These are phyloP conservation scores for Kwoniella botswanensis DNA, from an alignment of 768 basidiomycete genomes.

Conservation along the genomic window DNA sequence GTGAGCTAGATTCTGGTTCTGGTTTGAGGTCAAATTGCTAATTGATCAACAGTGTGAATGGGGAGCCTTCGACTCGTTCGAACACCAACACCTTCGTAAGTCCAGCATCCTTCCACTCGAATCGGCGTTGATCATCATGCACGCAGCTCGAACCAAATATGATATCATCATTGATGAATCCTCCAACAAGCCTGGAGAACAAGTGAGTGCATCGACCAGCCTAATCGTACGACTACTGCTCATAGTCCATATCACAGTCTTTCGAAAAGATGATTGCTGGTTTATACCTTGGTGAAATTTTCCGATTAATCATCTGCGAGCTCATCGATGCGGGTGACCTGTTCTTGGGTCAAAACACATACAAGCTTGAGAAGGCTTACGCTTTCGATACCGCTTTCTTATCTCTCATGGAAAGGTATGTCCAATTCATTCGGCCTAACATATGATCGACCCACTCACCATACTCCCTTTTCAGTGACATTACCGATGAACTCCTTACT, in stretches of 20 bases:
- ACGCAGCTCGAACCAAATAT: conserved; percentile 79
- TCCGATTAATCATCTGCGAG: conserved; percentile 92
- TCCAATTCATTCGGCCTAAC: not conserved
- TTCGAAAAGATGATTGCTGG: conserved; percentile 91
- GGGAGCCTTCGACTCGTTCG: conserved; percentile 97
- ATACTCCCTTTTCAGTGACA: conserved; percentile 66
- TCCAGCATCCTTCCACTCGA: not conserved
- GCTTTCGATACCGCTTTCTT: conserved; percentile 95
- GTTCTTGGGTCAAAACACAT: conserved; percentile 97
- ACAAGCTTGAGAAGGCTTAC: conserved; percentile 93
- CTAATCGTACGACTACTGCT: not conserved
- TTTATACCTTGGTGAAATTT: conserved; percentile 92
- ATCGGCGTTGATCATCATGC: not conserved
- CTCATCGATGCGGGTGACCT: conserved; percentile 95
- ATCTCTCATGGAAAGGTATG: conserved; percentile 91
- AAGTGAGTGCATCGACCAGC: conserved; percentile 62
- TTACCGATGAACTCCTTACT: conserved; percentile 95
- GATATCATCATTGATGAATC: conserved; percentile 88
- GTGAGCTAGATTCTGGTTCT: conserved; percentile 67
- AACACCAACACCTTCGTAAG: conserved; percentile 82
- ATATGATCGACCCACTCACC: no score
- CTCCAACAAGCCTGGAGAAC: conserved; percentile 96
- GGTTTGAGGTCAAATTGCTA: conserved; percentile 62
- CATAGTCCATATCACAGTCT: conserved; percentile 25
- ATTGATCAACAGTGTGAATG: conserved; percentile 58